Base-by-base conservation (phyloP, 139 green algal genomes). In the Marvania coccoides region DNA sequence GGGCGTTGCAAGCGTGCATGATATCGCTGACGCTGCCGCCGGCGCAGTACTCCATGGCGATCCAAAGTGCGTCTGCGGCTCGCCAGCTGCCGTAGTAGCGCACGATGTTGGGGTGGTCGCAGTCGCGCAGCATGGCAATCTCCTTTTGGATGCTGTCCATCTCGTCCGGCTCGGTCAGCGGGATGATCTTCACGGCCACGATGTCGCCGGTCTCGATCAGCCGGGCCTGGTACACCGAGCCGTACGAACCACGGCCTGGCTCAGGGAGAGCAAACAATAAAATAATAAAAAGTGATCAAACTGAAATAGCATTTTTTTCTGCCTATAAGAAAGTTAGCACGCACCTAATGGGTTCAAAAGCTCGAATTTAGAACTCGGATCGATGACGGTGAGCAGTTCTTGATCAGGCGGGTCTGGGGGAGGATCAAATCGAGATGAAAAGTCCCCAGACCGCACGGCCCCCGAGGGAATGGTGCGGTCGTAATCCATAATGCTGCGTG, bases 11-110 rank as follows among this genome's bases (percentile, higher is more conserved):
- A 3, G 74, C 78, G 61, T 80, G 69, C 63, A 98, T 85, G 10
- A 98, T 74, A 70, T 98, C 93, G 8, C 63, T 76, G 14, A 98
- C 85, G 48, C 80, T 91, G 53, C 93, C 93, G 14, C 93, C 93
- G 1, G 83, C 92, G 73, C 93, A 98, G 78, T 96, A 95, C 82
- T 98, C 93, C 93, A 98, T 98, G 53, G 89, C 84, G 40, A 98
- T 98, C 91, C 91, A 97, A 45, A 97, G 72, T 38, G 85, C 74
- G 8, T 83, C 72, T 5, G 54, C 58, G 2, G 75, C 61, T 1
- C 74, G 73, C 73, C 78, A 92, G 61, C 71, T 86, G 36, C 89
- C 88, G 24, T 83, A 80, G 60, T 82, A 82, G 35, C 65, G 56
- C 19, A 98, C 93, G 5, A 98, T 80, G 68, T 98, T 98, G 47